Evolutionary conservation across 2,329 filamentous ascomycete genomes (phyloP), one percentile per base, ranked within the genome.

Genomic region (Sporothrix dimorphospora): DNA sequence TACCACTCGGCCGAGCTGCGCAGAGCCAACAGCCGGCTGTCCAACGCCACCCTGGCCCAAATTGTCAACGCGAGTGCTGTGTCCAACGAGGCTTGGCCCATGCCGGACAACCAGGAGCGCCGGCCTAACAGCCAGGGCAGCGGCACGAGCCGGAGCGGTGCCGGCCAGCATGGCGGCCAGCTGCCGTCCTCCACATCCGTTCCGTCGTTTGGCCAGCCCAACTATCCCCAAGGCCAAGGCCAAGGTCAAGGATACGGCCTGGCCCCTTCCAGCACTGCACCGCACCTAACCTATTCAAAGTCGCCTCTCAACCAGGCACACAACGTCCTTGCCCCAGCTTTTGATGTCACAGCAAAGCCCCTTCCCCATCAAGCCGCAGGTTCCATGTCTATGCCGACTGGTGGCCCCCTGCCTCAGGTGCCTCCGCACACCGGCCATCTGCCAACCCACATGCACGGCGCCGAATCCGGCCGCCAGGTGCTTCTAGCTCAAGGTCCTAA

Each of bases 1-100:
- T 89, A 92, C 76, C 89, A 93, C 72, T 91, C 93, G 40, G 88
- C 92, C 16, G 93, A 96, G 78, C 85, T 95, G 77, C 91, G 92
- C 74, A 90, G 90, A 75, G 93, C 92, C 69, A 96, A 94, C 76
- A 94, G 91, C 76, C 91, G 94, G 27, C 90, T 98, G 79, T 97
- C 96, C 34, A 88, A 86, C 76, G 90, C 90, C 0, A 98, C 95
- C 0, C 85, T 98, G 61, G 87, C 90, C 59, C 94, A 98, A 79
- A 85, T 98, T 79, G 89, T 89, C 42, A 91, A 91, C 75, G 92
- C 91, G 61, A 89, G 88, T 70, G 88, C 87, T 27, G 80, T 57
- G n/a, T 19, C 49, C 19, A 53, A 27, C 19, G 66, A 53, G 27
- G 27, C 21, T 11, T 45, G 45, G 65, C 27, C 69, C 38, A 34